phyloP scores from a whole-genome alignment of 257 asterid species.

The Paulownia fortunei region DNA sequence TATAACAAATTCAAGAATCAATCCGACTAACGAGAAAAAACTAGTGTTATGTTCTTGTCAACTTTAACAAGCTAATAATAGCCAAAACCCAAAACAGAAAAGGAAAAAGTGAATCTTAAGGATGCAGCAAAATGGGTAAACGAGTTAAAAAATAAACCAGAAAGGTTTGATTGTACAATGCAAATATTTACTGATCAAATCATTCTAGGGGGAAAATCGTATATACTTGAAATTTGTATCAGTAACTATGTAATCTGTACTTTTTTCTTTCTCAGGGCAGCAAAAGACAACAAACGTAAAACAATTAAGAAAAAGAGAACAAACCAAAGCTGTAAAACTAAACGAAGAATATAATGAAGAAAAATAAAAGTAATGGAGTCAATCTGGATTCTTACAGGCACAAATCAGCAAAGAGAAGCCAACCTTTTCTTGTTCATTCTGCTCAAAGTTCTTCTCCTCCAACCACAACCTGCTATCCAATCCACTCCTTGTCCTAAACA shows the following conservation, averaged over 20 bases:
- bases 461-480: conserved; percentile 72
- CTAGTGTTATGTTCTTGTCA: no score
- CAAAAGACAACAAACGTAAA: background rate
- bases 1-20: no score
- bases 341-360: background rate
- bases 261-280: background rate
- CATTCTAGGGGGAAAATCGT: background rate
- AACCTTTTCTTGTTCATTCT: conserved; percentile 42
- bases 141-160: background rate
- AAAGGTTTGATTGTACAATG: background rate
- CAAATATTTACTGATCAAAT: background rate
- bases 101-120: no score
- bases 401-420: conserved; percentile 68
- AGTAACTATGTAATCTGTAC: no score
- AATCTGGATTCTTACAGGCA: conserved; percentile 64
- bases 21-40: no score
- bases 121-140: background rate
- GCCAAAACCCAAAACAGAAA: no score
- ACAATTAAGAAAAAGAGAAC: background rate
- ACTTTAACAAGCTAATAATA: no score
- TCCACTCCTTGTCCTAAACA: conserved; percentile 79
- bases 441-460: conserved; percentile 54
- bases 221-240: background rate
- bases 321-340: background rate
- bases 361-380: background rate